These are phyloP conservation scores for Apiotrichum laibachii DNA, from an alignment of 1,284 basidiomycete genomes.

Conservation along the genomic window DNA sequence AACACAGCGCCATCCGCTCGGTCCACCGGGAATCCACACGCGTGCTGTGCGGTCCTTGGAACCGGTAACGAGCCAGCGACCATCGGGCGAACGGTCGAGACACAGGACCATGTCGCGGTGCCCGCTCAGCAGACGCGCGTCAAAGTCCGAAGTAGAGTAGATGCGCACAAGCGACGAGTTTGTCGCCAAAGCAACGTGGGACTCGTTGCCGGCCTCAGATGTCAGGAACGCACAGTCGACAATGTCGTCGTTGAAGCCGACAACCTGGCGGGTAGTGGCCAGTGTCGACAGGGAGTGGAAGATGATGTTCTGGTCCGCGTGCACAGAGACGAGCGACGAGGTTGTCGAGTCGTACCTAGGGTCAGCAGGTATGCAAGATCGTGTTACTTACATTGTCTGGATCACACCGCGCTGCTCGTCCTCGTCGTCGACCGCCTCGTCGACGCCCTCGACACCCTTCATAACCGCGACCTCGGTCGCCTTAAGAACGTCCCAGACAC, in stretches of 20 bases:
- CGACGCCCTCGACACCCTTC: slow-evolving; percentile 51
- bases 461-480: slow-evolving; percentile 65
- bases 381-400: slow-evolving; percentile 29
- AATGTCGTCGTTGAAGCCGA: slow-evolving; percentile 98
- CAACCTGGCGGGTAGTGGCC: slow-evolving; percentile 72
- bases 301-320: slow-evolving; percentile 95
- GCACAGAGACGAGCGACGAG: slow-evolving; percentile 76
- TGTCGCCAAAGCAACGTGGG: slow-evolving; percentile 84
- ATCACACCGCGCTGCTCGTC: slow-evolving; percentile 62
- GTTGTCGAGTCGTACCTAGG: slow-evolving; percentile 65
- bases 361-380: slow-evolving; percentile 19
- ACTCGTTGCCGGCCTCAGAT: slow-evolving; percentile 34
- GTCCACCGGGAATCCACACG: slow-evolving; percentile 66
- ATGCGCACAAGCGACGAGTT: slow-evolving; percentile 90
- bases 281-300: slow-evolving; percentile 71
- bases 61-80: slow-evolving; percentile 77
- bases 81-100: slow-evolving; percentile 67
- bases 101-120: slow-evolving; percentile 90
- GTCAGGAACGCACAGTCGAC: slow-evolving; percentile 77
- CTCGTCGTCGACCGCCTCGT: slow-evolving; percentile 59
- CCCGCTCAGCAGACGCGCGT: slow-evolving; percentile 77
- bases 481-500: slow-evolving; percentile 74
- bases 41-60: slow-evolving; percentile 88
- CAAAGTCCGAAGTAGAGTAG: slow-evolving; percentile 68
- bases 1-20: slow-evolving; percentile 69